Evolutionary conservation across 371 early-diverging fungal species (phyloP), one percentile per base, ranked within the genome.

Genomic region (Syncephalis plumigaleata): DNA sequence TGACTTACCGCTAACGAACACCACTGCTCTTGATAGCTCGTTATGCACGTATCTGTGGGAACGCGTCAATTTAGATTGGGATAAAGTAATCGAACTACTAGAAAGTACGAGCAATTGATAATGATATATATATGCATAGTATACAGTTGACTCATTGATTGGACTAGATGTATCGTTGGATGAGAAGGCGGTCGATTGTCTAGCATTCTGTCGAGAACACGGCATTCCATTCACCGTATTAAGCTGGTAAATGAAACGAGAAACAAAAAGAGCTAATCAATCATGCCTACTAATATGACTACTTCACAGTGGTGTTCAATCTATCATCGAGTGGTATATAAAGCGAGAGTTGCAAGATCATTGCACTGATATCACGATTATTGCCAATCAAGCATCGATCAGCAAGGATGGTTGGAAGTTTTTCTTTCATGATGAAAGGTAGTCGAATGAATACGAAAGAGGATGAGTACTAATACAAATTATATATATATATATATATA

Each of bases 221-320:
- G 38, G 48, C 3, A 59, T 70, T 24, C 66, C 74, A 7, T 54
- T 73, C 13, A 55, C 59, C 25, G 60, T 73, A 8, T 58, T 73
- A 22, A 64, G 64, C 24, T 59, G 53, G 59, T 53, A 49, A 26
- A 16, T 17, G 9, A 9, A 2, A 22, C 23, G 45, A 22, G 15
- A 5, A 9, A 22, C 27, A 16, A 11, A 7, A 9, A 13, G 9
- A 2, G 24, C 39, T 43, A 25, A 9, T 36, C 2, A 36, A 17
- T 7, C 17, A n/a, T n/a, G n/a, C n/a, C n/a, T n/a, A n/a, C n/a
- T n/a, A n/a, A n/a, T n/a, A n/a, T n/a, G n/a, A n/a, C n/a, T n/a
- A n/a, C n/a, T n/a, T n/a, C n/a, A 48, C 50, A 52, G 74, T 47
- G 63, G 74, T 42, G 39, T 66, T 31, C 52, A 58, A 22, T 60